phyloP scores from a whole-genome alignment of 2,329 filamentous ascomycete species.

The Talaromyces sp. region DNA sequence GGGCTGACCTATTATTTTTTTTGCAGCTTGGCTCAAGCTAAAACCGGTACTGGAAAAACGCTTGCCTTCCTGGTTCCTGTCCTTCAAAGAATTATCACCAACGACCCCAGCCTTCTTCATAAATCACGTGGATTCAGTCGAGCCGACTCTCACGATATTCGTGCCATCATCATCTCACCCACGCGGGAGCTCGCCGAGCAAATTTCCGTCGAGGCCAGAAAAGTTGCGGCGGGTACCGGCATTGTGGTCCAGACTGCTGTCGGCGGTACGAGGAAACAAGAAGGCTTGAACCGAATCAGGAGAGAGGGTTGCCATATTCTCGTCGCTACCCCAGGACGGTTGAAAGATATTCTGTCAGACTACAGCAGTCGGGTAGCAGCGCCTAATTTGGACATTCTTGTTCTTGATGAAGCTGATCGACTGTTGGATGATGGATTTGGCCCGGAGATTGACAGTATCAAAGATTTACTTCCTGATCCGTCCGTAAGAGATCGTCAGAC shows the following conservation, averaged over 20 bases:
- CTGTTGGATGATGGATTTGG: slow-evolving; percentile 67
- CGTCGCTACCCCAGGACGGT: slow-evolving; percentile 83
- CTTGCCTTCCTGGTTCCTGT: slow-evolving; percentile 86
- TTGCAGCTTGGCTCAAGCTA: slow-evolving; percentile 79
- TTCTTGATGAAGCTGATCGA: slow-evolving; percentile 66
- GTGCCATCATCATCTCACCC: slow-evolving; percentile 59
- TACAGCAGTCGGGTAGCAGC: slow-evolving; percentile 60
- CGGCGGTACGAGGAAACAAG: slow-evolving; percentile 76
- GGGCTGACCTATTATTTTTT: not conserved
- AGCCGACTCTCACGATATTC: slow-evolving; percentile 49
- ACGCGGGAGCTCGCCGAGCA: slow-evolving; percentile 63
- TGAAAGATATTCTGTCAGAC: slow-evolving; percentile 77
- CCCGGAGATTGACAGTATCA: slow-evolving; percentile 61
- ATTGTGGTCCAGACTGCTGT: slow-evolving; percentile 76
- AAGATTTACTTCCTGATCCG: slow-evolving; percentile 60
- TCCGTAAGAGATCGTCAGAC: slow-evolving; percentile 72
- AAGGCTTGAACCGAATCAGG: slow-evolving; percentile 66
- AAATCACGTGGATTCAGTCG: slow-evolving; percentile 16
- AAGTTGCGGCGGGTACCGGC: slow-evolving; percentile 62
- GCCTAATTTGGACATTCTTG: slow-evolving; percentile 56
- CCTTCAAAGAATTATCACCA: slow-evolving; percentile 69
- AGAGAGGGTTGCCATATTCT: slow-evolving; percentile 79
- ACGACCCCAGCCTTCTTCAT: slow-evolving; percentile 56
- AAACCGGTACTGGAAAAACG: slow-evolving; percentile 96
- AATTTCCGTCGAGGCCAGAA: slow-evolving; percentile 68